phyloP scores from a whole-genome alignment of 176 grass and related monocot genomes.

The Ensete glaucum region DNA sequence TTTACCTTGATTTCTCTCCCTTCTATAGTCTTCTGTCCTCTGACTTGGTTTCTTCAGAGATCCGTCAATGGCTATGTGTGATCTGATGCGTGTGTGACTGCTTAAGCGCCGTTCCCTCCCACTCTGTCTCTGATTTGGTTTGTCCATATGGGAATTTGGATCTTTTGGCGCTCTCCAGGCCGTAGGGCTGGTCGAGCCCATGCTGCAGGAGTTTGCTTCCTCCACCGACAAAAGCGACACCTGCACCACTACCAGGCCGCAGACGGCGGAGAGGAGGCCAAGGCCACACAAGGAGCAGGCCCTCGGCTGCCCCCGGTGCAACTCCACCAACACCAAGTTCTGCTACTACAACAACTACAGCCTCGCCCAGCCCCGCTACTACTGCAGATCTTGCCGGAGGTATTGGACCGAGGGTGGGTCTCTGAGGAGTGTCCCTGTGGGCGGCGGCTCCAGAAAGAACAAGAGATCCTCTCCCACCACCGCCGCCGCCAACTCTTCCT shows the following conservation, averaged over 20 bases:
- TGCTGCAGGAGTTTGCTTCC: constrained; percentile 56
- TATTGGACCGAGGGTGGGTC: constrained; percentile 97
- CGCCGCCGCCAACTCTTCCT: constrained; percentile 18
- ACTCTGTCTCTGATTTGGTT: constrained; percentile 41
- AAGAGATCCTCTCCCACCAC: constrained; percentile 41
- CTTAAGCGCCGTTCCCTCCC: background rate
- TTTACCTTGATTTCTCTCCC: constrained; percentile 23
- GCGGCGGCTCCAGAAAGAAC: constrained; percentile 89
- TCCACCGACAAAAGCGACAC: constrained; percentile 23
- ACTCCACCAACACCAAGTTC: constrained; percentile 96
- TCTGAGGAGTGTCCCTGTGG: constrained; percentile 88
- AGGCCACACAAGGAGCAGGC: constrained; percentile 85
- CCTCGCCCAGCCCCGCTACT: constrained; percentile 91
- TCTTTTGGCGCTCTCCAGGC: constrained; percentile 21
- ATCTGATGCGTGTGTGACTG: no score
- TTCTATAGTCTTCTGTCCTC: no score
- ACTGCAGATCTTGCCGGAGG: constrained; percentile 87
- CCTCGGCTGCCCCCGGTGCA: constrained; percentile 86
- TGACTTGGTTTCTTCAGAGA: no score
- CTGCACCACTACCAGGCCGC: background rate
- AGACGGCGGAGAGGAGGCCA: constrained; percentile 41
- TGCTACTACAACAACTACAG: constrained; percentile 99
- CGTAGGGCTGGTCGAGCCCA: constrained; percentile 53
- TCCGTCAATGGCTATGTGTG: no score
- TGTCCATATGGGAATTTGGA: constrained; percentile 21